Percentiles rank a stretch among this genome's conserved stretches.
Conservation (phyloP, 805 yeast genomes). For the Scheffersomyces coipomensis region DNA sequence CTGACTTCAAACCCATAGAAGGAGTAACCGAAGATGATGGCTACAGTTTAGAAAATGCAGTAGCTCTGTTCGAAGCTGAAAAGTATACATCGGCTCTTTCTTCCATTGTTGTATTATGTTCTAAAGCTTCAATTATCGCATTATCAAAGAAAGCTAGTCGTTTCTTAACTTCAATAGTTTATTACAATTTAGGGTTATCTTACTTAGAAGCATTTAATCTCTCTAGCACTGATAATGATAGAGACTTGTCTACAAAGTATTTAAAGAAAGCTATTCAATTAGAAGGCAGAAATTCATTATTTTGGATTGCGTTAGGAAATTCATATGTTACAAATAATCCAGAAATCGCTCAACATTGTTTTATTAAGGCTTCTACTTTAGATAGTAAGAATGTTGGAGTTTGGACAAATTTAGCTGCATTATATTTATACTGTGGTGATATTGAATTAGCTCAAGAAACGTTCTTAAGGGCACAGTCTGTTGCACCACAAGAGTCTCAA, state of each 20-base stretch:
- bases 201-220: slow-evolving; percentile 44
- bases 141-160: slow-evolving; percentile 41
- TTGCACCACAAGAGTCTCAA: slow-evolving; percentile 70
- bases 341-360: slow-evolving; percentile 86
- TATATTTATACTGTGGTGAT: slow-evolving; percentile 71
- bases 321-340: slow-evolving; percentile 65
- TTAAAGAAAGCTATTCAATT: slow-evolving; percentile 68
- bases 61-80: slow-evolving; percentile 13
- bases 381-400: slow-evolving; percentile 64
- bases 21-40: slow-evolving; percentile 4
- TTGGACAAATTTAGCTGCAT: slow-evolving; percentile 81
- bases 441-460: slow-evolving; percentile 70
- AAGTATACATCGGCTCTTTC: slow-evolving; percentile 30
- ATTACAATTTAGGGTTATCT: slow-evolving; percentile 73
- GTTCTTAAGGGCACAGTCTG: slow-evolving; percentile 69
- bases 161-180: slow-evolving; percentile 49
- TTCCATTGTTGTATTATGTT: slow-evolving; percentile 42
- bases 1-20: slow-evolving; percentile 20
- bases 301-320: slow-evolving; percentile 84
- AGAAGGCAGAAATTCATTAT: slow-evolving; percentile 67
- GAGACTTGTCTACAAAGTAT: slow-evolving; percentile 53
- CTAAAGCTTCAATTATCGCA: slow-evolving; percentile 41
- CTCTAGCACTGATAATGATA: slow-evolving; percentile 15
- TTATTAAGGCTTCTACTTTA: slow-evolving; percentile 73
- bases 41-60: slow-evolving; percentile 16